Evolutionary conservation across 192 early-diverging fungal genomes (phyloP).

Genomic region (Backusella morwellensis): DNA sequence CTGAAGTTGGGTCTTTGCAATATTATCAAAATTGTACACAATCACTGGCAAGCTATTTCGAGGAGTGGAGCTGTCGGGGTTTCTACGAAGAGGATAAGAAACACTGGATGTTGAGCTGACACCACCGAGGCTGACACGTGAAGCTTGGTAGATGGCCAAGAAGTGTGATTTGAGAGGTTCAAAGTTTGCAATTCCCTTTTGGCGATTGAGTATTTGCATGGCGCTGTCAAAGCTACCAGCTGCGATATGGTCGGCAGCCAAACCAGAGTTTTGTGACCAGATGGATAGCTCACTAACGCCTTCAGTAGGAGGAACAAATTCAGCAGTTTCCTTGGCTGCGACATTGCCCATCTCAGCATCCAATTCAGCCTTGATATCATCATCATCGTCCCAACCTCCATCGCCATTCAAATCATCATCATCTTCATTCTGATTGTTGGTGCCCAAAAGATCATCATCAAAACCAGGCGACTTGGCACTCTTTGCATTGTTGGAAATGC

Average conservation of each 20-base stretch:
- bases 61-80: slow-evolving; percentile 49
- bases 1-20: slow-evolving; percentile 71
- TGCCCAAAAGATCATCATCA: slow-evolving; percentile 20
- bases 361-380: slow-evolving; percentile 65
- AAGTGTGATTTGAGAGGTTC: slow-evolving; percentile 87
- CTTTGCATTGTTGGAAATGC: slow-evolving; percentile 39
- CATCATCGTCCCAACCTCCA: slow-evolving; percentile 94
- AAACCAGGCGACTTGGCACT: slow-evolving; percentile 35
- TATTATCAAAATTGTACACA: slow-evolving; percentile 51
- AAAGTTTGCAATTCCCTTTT: slow-evolving; percentile 93
- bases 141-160: slow-evolving; percentile 78
- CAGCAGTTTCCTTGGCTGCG: slow-evolving; percentile 48
- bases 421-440: slow-evolving; percentile 48
- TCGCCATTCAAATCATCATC: slow-evolving; percentile 68
- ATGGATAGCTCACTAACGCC: slow-evolving; percentile 68
- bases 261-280: slow-evolving; percentile 84
- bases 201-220: slow-evolving; percentile 90
- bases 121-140: slow-evolving; percentile 60
- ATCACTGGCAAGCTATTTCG: slow-evolving; percentile 61
- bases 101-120: slow-evolving; percentile 60
- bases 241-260: slow-evolving; percentile 91
- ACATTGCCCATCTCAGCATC: slow-evolving; percentile 62
- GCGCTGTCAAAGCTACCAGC: slow-evolving; percentile 95
- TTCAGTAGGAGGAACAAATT: slow-evolving; percentile 72
- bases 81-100: slow-evolving; percentile 68